phyloP scores from a whole-genome alignment of 2,329 filamentous ascomycete species.

The Mycosphaerelloides madeirae region DNA sequence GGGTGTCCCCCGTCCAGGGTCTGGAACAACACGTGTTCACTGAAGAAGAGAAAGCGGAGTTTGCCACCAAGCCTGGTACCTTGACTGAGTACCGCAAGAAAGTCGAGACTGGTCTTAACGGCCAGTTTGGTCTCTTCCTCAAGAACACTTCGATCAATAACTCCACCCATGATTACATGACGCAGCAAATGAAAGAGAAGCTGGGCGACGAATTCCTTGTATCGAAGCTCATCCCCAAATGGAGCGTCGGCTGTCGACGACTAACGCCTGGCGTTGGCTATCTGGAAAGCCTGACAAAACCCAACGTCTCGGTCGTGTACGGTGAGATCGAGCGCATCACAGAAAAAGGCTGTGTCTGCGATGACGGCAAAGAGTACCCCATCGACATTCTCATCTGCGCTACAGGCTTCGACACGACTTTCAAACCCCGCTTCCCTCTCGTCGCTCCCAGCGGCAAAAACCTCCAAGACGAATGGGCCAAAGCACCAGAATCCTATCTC shows the following conservation, averaged over 20 bases:
- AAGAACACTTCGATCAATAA: slow-evolving; percentile 44
- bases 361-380: slow-evolving; percentile 21
- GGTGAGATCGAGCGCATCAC: slow-evolving; percentile 27
- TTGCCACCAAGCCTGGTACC: slow-evolving; percentile 37
- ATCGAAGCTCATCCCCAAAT: slow-evolving; percentile 40
- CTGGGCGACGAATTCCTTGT: slow-evolving; percentile 37
- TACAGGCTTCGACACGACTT: slow-evolving; percentile 33
- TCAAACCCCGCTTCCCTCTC: slow-evolving; percentile 30
- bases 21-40: slow-evolving; percentile 41
- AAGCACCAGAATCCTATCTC: slow-evolving; percentile 23
- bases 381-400: slow-evolving; percentile 34
- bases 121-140: slow-evolving; percentile 43
- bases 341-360: slow-evolving; percentile 25
- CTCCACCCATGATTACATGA: slow-evolving; percentile 36
- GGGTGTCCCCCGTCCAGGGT: slow-evolving; percentile 38
- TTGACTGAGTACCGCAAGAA: slow-evolving; percentile 44
- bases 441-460: slow-evolving; percentile 25
- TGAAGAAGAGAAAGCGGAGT: slow-evolving; percentile 35
- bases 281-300: slow-evolving; percentile 43
- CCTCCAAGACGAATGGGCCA: slow-evolving; percentile 17
- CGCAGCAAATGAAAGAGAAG: slow-evolving; percentile 39
- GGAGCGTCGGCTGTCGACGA: slow-evolving; percentile 44
- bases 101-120: slow-evolving; percentile 48
- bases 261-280: slow-evolving; percentile 50
- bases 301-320: slow-evolving; percentile 42